phyloP scores from a whole-genome alignment of 1,284 basidiomycete genomes.

The Athelia sp. region DNA sequence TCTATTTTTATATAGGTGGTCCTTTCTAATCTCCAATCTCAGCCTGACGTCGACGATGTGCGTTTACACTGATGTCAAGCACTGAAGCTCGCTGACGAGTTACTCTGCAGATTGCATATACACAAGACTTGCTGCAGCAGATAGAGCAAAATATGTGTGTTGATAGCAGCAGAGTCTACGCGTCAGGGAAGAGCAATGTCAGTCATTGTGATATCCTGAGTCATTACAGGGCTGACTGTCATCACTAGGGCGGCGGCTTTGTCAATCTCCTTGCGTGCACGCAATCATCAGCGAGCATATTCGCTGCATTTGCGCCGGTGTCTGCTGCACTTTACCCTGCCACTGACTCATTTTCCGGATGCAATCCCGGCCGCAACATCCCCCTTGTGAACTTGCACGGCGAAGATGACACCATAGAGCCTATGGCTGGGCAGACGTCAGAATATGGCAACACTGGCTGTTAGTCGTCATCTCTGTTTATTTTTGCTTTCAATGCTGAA shows the following conservation, averaged over 20 bases:
- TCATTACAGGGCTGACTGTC: too few relatives aligned
- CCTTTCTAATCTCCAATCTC: not conserved
- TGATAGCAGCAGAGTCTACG: not conserved
- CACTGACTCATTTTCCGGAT: not conserved
- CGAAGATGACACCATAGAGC: not conserved
- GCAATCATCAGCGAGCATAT: slow-evolving; percentile 11
- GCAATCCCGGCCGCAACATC: not conserved
- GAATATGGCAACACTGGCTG: not conserved
- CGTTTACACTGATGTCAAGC: not conserved
- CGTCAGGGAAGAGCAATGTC: slow-evolving; percentile 2
- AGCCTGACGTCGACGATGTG: slow-evolving; percentile 3
- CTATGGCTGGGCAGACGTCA: not conserved
- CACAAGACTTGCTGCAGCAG: not conserved
- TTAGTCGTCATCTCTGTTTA: not conserved
- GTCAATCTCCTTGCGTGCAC: slow-evolving; percentile 13
- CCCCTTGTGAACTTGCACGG: slow-evolving; percentile 2
- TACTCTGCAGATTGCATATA: not conserved
- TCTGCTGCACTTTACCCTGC: slow-evolving; percentile 10
- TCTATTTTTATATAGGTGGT: not conserved
- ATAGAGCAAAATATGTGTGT: not conserved
- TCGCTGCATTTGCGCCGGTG: slow-evolving; percentile 16
- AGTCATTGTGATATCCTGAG: not conserved
- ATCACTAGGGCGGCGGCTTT: not conserved
- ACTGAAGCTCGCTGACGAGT: not conserved
- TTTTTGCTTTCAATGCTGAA: not conserved